These are phyloP conservation scores for Saccharum officinarum DNA, from an alignment of 176 grass and related monocot species.

Conservation along the genomic window DNA sequence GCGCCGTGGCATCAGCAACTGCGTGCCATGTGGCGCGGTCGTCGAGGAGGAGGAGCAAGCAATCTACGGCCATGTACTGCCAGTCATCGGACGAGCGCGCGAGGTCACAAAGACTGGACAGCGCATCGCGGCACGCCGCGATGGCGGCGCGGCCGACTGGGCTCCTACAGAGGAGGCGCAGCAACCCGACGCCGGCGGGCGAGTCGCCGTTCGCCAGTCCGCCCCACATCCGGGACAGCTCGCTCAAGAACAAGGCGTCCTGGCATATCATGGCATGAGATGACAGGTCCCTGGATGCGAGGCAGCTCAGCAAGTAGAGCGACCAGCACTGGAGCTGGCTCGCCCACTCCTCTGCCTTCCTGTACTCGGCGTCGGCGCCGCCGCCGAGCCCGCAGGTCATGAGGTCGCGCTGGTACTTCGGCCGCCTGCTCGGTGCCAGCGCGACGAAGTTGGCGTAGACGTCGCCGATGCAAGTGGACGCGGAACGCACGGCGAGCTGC, in stretches of 20 bases:
- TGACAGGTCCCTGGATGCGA: conserved; percentile 64
- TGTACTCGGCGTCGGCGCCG: conserved; percentile 52
- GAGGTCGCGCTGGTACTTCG: conserved; percentile 79
- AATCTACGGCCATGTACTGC: conserved; percentile 99
- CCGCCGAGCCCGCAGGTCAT: conserved; percentile 49
- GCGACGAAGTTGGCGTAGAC: conserved; percentile 58
- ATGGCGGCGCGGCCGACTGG: conserved; percentile 54
- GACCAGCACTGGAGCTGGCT: conserved; percentile 99
- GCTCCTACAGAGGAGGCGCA: conserved; percentile 79
- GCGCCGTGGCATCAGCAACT: conserved; percentile 45
- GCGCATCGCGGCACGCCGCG: conserved; percentile 45
- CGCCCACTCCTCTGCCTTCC: conserved; percentile 95
- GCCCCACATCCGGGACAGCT: conserved; percentile 89
- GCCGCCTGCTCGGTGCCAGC: conserved; percentile 37
- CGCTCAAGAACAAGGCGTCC: conserved; percentile 55
- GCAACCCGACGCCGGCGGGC: conserved; percentile 76
- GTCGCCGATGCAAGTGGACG: conserved; percentile 57
- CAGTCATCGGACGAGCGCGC: conserved; percentile 85
- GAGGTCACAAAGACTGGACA: conserved; percentile 68
- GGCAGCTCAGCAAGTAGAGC: conserved; percentile 85
- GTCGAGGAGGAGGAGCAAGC: conserved; percentile 73
- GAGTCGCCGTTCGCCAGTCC: conserved; percentile 85
- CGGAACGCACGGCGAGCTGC: conserved; percentile 49
- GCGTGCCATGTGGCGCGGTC: conserved; percentile 47
- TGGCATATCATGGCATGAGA: conserved; percentile 63